Base-by-base conservation (phyloP, 2,329 filamentous ascomycete species). In the Penicillium sp. region DNA sequence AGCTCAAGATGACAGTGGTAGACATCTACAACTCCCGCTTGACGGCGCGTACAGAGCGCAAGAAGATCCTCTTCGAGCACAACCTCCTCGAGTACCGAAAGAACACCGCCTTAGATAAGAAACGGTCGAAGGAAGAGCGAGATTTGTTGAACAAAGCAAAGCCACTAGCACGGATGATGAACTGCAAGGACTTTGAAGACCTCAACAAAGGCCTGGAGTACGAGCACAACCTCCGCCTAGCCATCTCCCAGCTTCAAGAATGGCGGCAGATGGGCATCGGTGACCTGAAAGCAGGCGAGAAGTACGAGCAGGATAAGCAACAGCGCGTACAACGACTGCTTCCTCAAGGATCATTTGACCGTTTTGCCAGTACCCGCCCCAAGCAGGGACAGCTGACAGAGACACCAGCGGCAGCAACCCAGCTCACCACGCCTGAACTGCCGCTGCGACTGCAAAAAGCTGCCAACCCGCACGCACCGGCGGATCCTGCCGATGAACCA, bases 151-250 rank as follows among this genome's bases (percentile, higher is more conserved):
- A 93, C 76, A 96, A 96, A 72, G 89, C 92, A 5, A 99, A 99
- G 68, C 94, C 94, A 0, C 97, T 97, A 68, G 93, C 92, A 3
- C 85, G 93, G 40, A 95, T 97, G 85, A 97, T 97, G 93, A 96
- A 93, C 67, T 88, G 89, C 65, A 82, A 88, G 45, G 94, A 99
- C 72, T 97, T 96, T 68, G 89, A 95, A 61, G 85, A 87, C 11
- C 87, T 97, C 64, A 89, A 88, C 63, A 87, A 91, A 58, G 92
- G 92, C 2, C 78, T 99, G 0, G 84, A 96, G 45, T 92, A 96
- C 66, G 94, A 99, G 74, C 85, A 94, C 61, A 96, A 96, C 64
- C 79, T 99, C 18, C 86, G 94, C 2, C 87, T 95, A 69, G 94
- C 94, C 37, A 96, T 99, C 57, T 63, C 83, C 0, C 93, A 97